Evolutionary conservation across 1,139 yeast species (phyloP), one percentile per base, ranked within the genome.

Genomic region (Blastobotrys serpentis): DNA sequence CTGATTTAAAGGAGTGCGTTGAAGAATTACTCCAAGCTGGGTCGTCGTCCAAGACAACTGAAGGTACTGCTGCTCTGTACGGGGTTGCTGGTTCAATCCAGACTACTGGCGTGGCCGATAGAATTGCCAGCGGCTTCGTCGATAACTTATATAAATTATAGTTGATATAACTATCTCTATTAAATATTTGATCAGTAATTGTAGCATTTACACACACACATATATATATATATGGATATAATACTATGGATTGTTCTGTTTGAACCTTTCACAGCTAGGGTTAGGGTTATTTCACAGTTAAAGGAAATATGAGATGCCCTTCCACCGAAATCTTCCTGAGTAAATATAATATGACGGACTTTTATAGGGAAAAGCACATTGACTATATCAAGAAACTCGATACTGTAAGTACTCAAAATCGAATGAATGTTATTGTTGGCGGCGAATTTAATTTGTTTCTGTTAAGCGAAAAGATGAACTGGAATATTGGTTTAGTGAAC

Each of bases 31-130:
- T 68, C 2, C 49, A 48, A 2, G 65, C 62, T 36, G 67, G 60
- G 22, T 59, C 70, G 2, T 63, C 60, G 2, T 52, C 58, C 13
- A 56, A 54, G 1, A 59, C 66, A 1, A 57, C 64, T 5, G 66
- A 72, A 14, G 74, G 76, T 29, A 87, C 95, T 2, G 92, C 96
- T 17, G 95, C 94, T 1, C 65, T 92, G 47, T 92, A 92, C 62
- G 98, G 98, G 56, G 95, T 90, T 43, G 98, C 98, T 0, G 97
- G 96, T 4, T 86, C 92, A 61, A 79, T 92, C 29, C 73, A 78
- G 51, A 87, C 97, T 0, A 77, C 82, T 0, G 94, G 95, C 1
- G 82, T 92, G n/a, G 96, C 90, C 2, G 95, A 85, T 53, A 74
- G 77, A 50, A 68, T 90, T 21, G 84, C 90, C 44, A 84, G 79